These are phyloP conservation scores for Coprinopsis strossmayeri DNA, from an alignment of 768 basidiomycete genomes.

Conservation along the genomic window DNA sequence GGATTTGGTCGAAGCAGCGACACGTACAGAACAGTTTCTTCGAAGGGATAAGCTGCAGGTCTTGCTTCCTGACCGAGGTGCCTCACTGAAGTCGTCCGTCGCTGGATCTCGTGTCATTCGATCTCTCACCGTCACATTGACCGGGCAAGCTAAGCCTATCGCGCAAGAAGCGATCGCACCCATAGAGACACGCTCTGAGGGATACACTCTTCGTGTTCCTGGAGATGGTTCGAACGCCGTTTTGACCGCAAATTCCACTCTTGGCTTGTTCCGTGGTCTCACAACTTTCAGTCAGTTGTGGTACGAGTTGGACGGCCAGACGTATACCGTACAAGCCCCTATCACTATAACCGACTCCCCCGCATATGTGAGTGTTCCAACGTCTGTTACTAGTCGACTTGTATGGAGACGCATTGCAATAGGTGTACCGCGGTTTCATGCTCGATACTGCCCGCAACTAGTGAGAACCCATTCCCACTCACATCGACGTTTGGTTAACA, in stretches of 20 bases:
- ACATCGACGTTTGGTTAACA: too few relatives aligned
- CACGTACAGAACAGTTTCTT: slow-evolving; percentile 38
- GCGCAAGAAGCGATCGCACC: slow-evolving; percentile 45
- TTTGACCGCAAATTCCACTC: slow-evolving; percentile 53
- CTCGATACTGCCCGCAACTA: slow-evolving; percentile 78
- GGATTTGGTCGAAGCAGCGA: slow-evolving; percentile 51
- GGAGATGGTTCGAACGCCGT: slow-evolving; percentile 47
- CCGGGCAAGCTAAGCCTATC: slow-evolving; percentile 35
- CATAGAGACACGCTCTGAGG: slow-evolving; percentile 51
- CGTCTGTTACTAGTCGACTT: not conserved
- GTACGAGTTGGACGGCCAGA: slow-evolving; percentile 46
- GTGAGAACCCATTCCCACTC: slow-evolving; percentile 27
- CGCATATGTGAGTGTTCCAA: slow-evolving; percentile 55
- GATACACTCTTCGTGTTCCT: slow-evolving; percentile 54
- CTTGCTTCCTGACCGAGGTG: slow-evolving; percentile 56
- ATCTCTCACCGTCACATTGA: slow-evolving; percentile 40
- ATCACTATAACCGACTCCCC: slow-evolving; percentile 56
- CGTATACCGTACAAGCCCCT: slow-evolving; percentile 52
- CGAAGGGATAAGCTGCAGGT: slow-evolving; percentile 50
- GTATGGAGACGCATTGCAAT: not conserved
- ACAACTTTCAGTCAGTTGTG: slow-evolving; percentile 71
- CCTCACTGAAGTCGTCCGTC: slow-evolving; percentile 37
- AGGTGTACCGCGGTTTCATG: slow-evolving; percentile 75
- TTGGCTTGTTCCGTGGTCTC: slow-evolving; percentile 67
- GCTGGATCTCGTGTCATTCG: slow-evolving; percentile 33